Percentiles rank a stretch among this genome's conserved stretches.
Conservation (phyloP, 129 eudicot species). For the Pulicaria dysenterica region DNA sequence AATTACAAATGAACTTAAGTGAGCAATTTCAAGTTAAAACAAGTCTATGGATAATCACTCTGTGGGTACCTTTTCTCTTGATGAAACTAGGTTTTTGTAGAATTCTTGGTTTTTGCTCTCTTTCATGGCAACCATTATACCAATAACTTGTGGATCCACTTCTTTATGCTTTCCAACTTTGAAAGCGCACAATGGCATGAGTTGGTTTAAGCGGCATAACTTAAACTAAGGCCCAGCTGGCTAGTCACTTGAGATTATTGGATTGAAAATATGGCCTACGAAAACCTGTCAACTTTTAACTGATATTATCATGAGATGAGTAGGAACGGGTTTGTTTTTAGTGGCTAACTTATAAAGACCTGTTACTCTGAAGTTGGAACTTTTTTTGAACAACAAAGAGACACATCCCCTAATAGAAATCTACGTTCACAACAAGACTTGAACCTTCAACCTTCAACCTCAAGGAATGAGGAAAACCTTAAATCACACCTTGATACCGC, state of each 20-base stretch:
- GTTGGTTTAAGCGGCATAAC: too few species aligned
- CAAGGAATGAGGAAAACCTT: too few species aligned
- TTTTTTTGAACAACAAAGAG: too few species aligned
- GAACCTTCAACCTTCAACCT: too few species aligned
- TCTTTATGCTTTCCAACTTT: not conserved
- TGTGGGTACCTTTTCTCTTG: not conserved
- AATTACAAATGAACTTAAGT: conserved; percentile 1
- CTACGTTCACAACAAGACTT: too few species aligned
- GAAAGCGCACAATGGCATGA: too few species aligned
- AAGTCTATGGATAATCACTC: conserved; percentile 9
- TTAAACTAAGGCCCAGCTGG: too few species aligned
- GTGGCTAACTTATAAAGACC: not conserved
- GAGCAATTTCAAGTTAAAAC: conserved; percentile 4
- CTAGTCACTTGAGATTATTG: too few species aligned
- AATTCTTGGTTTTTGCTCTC: not conserved
- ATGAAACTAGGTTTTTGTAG: conserved; percentile 8
- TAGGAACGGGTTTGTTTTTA: not conserved
- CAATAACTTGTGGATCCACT: not conserved
- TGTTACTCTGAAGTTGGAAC: not conserved
- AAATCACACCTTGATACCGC: too few species aligned
- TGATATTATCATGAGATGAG: not conserved
- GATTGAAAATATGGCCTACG: not conserved
- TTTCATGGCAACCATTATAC: not conserved
- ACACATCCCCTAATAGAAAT: too few species aligned
- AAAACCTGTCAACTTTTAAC: not conserved